Base-by-base conservation (phyloP, 495 filamentous ascomycete species). In the Penicillium manginii region DNA sequence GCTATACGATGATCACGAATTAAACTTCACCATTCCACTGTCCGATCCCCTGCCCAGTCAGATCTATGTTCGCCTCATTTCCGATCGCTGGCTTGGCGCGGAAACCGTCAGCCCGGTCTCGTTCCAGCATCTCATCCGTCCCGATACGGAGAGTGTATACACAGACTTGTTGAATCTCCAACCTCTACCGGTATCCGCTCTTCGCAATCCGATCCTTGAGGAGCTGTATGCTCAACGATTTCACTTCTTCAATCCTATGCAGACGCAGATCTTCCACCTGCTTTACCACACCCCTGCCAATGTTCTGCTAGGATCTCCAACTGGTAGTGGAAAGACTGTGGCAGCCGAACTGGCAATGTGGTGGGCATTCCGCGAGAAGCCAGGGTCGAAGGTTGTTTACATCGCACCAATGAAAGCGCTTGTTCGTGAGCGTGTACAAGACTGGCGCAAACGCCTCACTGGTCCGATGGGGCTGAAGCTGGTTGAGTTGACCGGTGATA, bases 391-490 rank as follows among this genome's bases (percentile, higher is more conserved):
- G 75, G 93, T 99, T 2, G 93, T 99, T 22, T 99, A 99, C 66
- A 98, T 99, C 63, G 94, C 94, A 3, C 94, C 94, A 0, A 99
- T 99, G 94, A 99, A 99, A 68, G 94, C 94, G 2, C 86, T 99
- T 33, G 94, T 99, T 47, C 89, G 94, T 10, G 94, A 99, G 71
- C 88, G 94, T 69, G 94, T 99, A 19, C 88, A 94, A 66, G 94
- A 99, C 71, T 99, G 94, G 94, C 83, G 88, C 8, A 84, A 84
- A 57, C 86, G 93, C 21, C 83, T 99, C n/a, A 90, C 92, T 6
- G 75, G 74, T 6, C 89, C 90, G 7, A 88, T 98, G 81, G 92
- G 92, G 1, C 71, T 98, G 54, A 96, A 89, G 72, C 81, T 99
- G 26, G 94, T 99, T 26, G 94, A 99, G 74, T 76, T 99, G 76